A percentile compares a stretch with the other conserved stretches of the same genome.
Conservation (phyloP, 2,329 filamentous ascomycete species). For the Pyricularia grisea region DNA sequence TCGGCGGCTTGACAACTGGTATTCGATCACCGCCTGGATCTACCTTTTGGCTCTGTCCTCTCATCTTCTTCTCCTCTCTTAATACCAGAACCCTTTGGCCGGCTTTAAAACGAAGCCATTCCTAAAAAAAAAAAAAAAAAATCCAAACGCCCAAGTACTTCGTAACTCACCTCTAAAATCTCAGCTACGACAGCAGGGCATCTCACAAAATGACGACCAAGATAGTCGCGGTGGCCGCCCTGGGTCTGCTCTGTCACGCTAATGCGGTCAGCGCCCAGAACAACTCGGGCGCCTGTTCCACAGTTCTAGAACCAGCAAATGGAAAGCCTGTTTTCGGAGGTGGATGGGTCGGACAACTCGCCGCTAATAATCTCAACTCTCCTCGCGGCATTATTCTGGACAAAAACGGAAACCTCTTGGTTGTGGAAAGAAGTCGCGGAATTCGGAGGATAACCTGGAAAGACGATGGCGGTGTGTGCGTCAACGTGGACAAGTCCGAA, state of each 20-base stretch:
- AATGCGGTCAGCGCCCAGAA: background rate
- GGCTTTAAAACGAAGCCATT: background rate
- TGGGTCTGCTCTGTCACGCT: background rate
- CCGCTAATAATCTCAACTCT: constrained; percentile 21
- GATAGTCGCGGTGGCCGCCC: background rate
- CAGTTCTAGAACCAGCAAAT: constrained; percentile 15
- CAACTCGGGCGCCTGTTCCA: constrained; percentile 14
- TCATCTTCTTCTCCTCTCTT: background rate
- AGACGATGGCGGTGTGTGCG: constrained; percentile 30
- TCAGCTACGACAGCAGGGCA: background rate
- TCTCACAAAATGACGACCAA: background rate
- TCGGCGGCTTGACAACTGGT: background rate
- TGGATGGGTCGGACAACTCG: constrained; percentile 24
- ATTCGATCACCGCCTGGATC: background rate
- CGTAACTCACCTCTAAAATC: background rate
- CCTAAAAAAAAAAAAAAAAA: background rate
- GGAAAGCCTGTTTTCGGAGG: constrained; percentile 17
- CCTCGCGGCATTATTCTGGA: constrained; percentile 39
- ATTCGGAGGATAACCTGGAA: constrained; percentile 29
- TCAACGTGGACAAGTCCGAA: constrained; percentile 25
- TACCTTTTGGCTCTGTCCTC: background rate
- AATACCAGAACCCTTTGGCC: background rate
- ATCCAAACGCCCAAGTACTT: background rate
- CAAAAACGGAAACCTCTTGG: constrained; percentile 31
- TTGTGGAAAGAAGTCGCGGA: constrained; percentile 32